Percentiles rank a stretch among this genome's conserved stretches.
Conservation (phyloP, 129 eudicot species). For the Tagetes erecta region DNA sequence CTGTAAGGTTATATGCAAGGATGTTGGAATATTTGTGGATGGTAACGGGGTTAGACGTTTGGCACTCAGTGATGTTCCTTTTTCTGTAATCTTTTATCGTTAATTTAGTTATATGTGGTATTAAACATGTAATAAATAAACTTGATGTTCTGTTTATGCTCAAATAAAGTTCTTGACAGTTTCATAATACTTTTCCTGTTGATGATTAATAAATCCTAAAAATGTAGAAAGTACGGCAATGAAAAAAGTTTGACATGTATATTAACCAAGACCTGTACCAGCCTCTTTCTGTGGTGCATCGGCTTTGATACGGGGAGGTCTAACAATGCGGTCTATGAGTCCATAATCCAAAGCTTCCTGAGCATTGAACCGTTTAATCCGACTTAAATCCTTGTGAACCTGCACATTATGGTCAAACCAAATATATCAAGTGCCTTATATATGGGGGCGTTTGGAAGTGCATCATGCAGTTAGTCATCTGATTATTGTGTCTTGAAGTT, state of each 20-base stretch:
- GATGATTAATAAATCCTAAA: background rate
- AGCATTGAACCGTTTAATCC: constrained; percentile 52
- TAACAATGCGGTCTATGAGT: constrained; percentile 62
- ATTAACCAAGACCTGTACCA: constrained; percentile 46
- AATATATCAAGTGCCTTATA: constrained; percentile 7
- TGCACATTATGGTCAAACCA: constrained; percentile 34
- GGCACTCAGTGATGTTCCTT: constrained; percentile 40
- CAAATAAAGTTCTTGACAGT: constrained; percentile 9
- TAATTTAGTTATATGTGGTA: background rate
- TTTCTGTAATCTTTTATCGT: constrained; percentile 27
- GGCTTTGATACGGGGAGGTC: constrained; percentile 58
- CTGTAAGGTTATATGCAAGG: constrained; percentile 46
- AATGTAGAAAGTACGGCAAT: background rate
- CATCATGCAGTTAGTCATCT: background rate
- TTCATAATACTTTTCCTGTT: constrained; percentile 6
- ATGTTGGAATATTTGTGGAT: constrained; percentile 36
- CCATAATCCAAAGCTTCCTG: constrained; percentile 81
- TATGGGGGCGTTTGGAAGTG: background rate
- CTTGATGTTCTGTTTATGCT: constrained; percentile 14
- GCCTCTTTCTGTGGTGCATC: constrained; percentile 52
- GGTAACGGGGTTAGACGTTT: constrained; percentile 29
- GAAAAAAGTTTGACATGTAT: background rate
- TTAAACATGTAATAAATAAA: constrained; percentile 11
- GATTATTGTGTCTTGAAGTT: background rate
- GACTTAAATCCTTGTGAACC: constrained; percentile 60